Evolutionary conservation across 768 basidiomycete genomes (phyloP).

Genomic region (Phaeolepiota aurea): DNA sequence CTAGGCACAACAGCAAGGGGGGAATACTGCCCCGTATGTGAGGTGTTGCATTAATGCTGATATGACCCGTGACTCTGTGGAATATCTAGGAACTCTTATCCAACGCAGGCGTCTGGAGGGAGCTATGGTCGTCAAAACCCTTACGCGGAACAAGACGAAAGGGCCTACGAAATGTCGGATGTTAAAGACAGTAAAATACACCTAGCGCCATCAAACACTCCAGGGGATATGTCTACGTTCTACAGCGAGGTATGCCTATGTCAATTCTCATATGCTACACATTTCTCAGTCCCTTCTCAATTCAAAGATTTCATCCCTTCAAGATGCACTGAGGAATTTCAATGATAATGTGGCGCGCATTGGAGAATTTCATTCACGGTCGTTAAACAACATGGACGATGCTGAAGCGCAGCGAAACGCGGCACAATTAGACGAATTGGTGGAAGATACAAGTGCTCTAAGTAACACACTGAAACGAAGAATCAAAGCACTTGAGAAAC

Average conservation of each 20-base stretch:
- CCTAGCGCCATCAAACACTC: slow-evolving; percentile 25
- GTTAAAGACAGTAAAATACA: slow-evolving; percentile 53
- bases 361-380: slow-evolving; percentile 64
- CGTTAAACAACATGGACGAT: slow-evolving; percentile 73
- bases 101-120: slow-evolving; percentile 55
- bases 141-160: slow-evolving; percentile 59
- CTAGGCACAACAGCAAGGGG: slow-evolving; percentile 66
- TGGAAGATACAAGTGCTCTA: slow-evolving; percentile 63
- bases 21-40: slow-evolving; percentile 41
- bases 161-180: slow-evolving; percentile 64
- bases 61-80: slow-evolving; percentile 8
- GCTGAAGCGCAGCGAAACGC: slow-evolving; percentile 50
- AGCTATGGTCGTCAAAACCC: slow-evolving; percentile 52
- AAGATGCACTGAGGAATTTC: slow-evolving; percentile 61
- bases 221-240: slow-evolving; percentile 63
- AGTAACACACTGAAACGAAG: slow-evolving; percentile 63
- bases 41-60: slow-evolving; percentile 6
- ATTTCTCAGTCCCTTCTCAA: not conserved
- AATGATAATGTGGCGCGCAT: slow-evolving; percentile 64
- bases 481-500: slow-evolving; percentile 63
- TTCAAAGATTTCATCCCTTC: slow-evolving; percentile 62
- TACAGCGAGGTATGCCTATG: slow-evolving; percentile 52
- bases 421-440: slow-evolving; percentile 58
- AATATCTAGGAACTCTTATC: slow-evolving; percentile 59
- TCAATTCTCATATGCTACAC: not conserved